These are phyloP conservation scores for Pugionium dolabratum DNA, from an alignment of 345 rosid genomes.

Conservation along the genomic window DNA sequence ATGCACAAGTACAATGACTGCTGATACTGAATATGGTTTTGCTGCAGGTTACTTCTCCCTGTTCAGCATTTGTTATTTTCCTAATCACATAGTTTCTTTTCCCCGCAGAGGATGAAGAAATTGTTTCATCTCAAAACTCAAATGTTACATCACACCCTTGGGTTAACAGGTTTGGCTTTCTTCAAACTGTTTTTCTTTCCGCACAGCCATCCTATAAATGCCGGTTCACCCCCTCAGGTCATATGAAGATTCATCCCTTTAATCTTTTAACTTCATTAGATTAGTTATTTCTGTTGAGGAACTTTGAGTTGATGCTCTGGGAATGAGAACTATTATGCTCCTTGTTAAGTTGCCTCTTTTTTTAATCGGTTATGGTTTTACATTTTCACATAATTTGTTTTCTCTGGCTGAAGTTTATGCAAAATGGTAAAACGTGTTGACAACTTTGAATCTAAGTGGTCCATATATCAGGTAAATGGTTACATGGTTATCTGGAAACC, in stretches of 20 bases:
- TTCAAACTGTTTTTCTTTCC: not conserved
- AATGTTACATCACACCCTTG: slow-evolving; percentile 41
- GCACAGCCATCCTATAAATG: not conserved
- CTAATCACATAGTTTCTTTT: slow-evolving; percentile 34
- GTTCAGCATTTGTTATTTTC: not conserved
- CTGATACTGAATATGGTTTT: slow-evolving; percentile 53
- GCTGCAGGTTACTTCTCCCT: slow-evolving; percentile 47
- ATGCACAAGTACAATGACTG: slow-evolving; percentile 44
- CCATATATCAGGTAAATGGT: no score
- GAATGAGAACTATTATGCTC: not conserved
- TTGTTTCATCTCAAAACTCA: slow-evolving; percentile 47
- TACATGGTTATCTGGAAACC: not conserved
- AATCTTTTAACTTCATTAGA: no score
- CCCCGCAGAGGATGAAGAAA: slow-evolving; percentile 50
- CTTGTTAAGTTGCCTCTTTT: slow-evolving; percentile 1
- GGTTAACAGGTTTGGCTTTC: slow-evolving; percentile 53
- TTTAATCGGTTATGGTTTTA: slow-evolving; percentile 1
- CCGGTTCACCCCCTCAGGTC: not conserved
- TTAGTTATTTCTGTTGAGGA: not conserved
- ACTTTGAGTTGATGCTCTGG: not conserved
- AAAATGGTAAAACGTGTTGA: not conserved
- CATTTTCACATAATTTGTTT: not conserved
- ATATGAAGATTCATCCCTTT: not conserved
- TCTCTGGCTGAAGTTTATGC: not conserved
- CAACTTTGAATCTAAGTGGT: slow-evolving; percentile 1